These are phyloP conservation scores for Centaurea solstitialis DNA, from an alignment of 129 eudicot species.

Conservation along the genomic window DNA sequence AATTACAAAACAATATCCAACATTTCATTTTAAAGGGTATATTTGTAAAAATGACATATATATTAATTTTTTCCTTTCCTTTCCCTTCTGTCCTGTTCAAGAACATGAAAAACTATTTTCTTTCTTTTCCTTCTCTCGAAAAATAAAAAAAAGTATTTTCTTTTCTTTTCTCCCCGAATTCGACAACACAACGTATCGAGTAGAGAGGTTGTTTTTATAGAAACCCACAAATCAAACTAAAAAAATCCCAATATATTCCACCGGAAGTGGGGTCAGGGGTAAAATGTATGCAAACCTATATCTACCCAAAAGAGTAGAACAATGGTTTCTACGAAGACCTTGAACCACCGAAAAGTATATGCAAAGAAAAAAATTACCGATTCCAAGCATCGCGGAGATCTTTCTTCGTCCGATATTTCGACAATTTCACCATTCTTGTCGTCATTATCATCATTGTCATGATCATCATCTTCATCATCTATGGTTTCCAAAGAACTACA, in stretches of 20 bases:
- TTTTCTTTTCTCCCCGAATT: no score
- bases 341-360: neutral
- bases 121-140: no score
- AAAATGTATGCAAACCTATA: neutral
- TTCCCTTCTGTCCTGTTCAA: no score
- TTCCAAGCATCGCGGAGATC: conserved; percentile 22
- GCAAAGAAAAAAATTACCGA: conserved; percentile 31
- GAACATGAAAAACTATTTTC: no score
- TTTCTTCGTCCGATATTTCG: conserved; percentile 39
- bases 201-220: neutral
- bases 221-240: no score
- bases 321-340: neutral
- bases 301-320: neutral
- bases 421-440: conserved; percentile 14
- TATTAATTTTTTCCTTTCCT: no score
- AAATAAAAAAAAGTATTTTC: no score
- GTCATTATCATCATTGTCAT: conserved; percentile 20
- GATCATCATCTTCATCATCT: conserved; percentile 19
- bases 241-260: neutral
- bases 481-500: conserved; percentile 19
- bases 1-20: no score
- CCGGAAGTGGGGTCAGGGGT: neutral
- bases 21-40: no score
- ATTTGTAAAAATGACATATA: no score
- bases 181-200: neutral